Conservation (phyloP, 441 rosid genomes). For the Corymbia calophylla region DNA sequence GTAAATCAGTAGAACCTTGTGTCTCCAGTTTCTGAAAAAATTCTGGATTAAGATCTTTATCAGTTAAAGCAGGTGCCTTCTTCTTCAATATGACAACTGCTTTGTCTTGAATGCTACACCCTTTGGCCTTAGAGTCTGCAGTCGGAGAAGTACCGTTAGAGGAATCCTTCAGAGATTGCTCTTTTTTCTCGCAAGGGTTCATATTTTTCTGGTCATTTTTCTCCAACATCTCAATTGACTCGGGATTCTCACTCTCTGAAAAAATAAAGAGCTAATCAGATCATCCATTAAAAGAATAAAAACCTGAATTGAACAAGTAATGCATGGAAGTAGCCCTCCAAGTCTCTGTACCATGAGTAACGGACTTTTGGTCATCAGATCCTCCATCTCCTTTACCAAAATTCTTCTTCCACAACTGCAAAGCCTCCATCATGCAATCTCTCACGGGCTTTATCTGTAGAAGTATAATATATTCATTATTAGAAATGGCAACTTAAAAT, state of each 20-base stretch:
- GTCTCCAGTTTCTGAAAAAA: slow-evolving; percentile 91
- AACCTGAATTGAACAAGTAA: background rate
- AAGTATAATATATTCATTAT: background rate
- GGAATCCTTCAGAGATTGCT: slow-evolving; percentile 37
- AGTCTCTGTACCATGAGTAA: slow-evolving; percentile 40
- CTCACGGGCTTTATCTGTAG: slow-evolving; percentile 91
- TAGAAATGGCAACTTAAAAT: background rate
- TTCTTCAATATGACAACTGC: slow-evolving; percentile 85
- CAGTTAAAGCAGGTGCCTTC: slow-evolving; percentile 74
- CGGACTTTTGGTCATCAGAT: slow-evolving; percentile 54
- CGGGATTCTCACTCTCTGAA: slow-evolving; percentile 27
- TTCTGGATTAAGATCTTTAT: slow-evolving; percentile 85
- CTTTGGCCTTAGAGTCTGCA: slow-evolving; percentile 45
- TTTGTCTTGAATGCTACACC: slow-evolving; percentile 61
- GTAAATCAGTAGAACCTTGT: slow-evolving; percentile 70
- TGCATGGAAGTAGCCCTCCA: background rate
- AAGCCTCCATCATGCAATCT: slow-evolving; percentile 91
- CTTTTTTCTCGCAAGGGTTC: slow-evolving; percentile 34
- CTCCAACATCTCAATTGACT: slow-evolving; percentile 26
- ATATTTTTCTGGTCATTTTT: slow-evolving; percentile 33
- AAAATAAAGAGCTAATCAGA: slow-evolving; percentile 6
- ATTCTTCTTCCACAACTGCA: slow-evolving; percentile 85
- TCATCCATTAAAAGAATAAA: background rate
- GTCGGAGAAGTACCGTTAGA: slow-evolving; percentile 36
- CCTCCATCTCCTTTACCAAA: slow-evolving; percentile 69